Conservation (phyloP, 371 early-diverging fungal species). For the Mucor piriformis region DNA sequence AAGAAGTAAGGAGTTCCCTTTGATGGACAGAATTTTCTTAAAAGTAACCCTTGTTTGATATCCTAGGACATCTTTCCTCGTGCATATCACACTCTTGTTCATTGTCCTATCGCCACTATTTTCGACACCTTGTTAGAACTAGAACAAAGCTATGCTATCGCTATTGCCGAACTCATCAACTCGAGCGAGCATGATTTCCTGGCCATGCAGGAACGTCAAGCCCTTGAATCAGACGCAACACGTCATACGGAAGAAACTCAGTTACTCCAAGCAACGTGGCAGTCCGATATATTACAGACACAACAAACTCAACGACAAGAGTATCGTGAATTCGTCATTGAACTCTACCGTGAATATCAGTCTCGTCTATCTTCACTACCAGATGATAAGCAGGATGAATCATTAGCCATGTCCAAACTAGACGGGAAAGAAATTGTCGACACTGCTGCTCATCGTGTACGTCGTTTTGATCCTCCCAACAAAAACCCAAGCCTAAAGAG, state of each 20-base stretch:
- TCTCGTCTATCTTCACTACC: slow-evolving; percentile 27
- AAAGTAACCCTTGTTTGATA: not conserved
- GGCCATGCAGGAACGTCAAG: slow-evolving; percentile 42
- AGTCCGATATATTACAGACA: slow-evolving; percentile 60
- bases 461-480: slow-evolving; percentile 12
- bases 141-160: slow-evolving; percentile 66
- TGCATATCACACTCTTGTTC: slow-evolving; percentile 72
- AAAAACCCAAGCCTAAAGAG: not conserved
- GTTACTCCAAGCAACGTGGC: slow-evolving; percentile 65
- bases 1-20: slow-evolving; percentile 37
- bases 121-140: slow-evolving; percentile 71
- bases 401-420: slow-evolving; percentile 34
- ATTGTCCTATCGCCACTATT: slow-evolving; percentile 60
- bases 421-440: slow-evolving; percentile 58
- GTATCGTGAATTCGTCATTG: slow-evolving; percentile 72
- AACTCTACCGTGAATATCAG: slow-evolving; percentile 62
- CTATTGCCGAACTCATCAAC: slow-evolving; percentile 55
- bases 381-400: slow-evolving; percentile 19
- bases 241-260: slow-evolving; percentile 67
- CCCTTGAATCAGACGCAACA: slow-evolving; percentile 41
- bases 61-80: slow-evolving; percentile 68
- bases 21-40: no score
- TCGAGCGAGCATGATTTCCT: slow-evolving; percentile 50
- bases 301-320: slow-evolving; percentile 65
- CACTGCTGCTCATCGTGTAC: slow-evolving; percentile 40